Base-by-base conservation (phyloP, 2,329 filamentous ascomycete genomes). In the Penicillium sp. region DNA sequence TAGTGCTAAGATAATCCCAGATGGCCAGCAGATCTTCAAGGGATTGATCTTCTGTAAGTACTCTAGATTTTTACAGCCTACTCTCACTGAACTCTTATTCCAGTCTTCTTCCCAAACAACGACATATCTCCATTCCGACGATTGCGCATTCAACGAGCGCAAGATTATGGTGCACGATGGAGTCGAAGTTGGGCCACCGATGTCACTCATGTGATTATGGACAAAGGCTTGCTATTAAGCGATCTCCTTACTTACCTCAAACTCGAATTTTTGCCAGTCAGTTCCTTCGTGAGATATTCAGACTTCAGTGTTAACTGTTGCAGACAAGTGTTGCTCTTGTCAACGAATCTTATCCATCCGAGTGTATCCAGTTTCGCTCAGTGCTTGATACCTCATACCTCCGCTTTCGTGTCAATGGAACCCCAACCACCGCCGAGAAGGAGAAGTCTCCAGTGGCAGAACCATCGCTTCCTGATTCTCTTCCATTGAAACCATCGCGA, bases 151-250 rank as follows among this genome's bases (percentile, higher is more conserved):
- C 82, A 82, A 31, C 92, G 88, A 70, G 87, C 89, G 0, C 81
- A 85, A 50, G 86, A 91, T 65, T 86, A 86, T 69, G 93, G 93
- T 42, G 93, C 88, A 1, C 76, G 71, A 1, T 94, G 92, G 86
- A 82, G 85, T 29, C 81, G 80, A 49, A 74, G 79, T 0, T 83
- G 87, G 68, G 72, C 72, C 31, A 65, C 71, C 0, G 73, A 74
- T 22, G 83, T 94, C 16, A 95, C 89, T 0, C 90, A 96, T 74
- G 77, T 96, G 47, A 81, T 97, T 56, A 87, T 91, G 2, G 92
- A 97, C 68, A 87, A 85, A 61, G 74, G 74, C 1, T 74, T 94
- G 48, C 76, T 76, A 0, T 92, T 86, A 67, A 73, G 79, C 4
- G 83, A 92, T 55, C 77, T 96, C 7, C 70, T 86, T 53, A 77